Evolutionary conservation across 495 filamentous ascomycete genomes (phyloP).

Genomic region (Aspergillus panamensis): DNA sequence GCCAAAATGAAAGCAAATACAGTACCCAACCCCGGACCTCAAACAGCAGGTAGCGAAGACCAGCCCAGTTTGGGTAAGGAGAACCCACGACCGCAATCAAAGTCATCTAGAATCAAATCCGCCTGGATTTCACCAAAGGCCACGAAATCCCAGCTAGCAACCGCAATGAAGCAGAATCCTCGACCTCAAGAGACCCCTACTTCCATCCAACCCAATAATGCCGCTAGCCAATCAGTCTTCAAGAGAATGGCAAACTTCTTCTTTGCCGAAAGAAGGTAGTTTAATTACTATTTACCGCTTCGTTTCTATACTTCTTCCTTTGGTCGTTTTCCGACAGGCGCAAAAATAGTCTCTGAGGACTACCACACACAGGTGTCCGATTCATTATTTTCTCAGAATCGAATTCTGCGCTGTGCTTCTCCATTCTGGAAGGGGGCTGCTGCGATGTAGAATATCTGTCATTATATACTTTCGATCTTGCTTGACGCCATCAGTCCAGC

Average conservation of each 20-base stretch:
- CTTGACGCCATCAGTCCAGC: not conserved
- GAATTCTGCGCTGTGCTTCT: no score
- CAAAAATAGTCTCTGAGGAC: no score
- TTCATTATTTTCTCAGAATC: no score
- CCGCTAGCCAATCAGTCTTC: not conserved
- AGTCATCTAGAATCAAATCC: conserved; percentile 1
- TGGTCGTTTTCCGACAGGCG: not conserved
- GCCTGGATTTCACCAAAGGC: not conserved
- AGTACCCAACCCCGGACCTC: not conserved
- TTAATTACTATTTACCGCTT: not conserved
- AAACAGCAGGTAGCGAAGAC: not conserved
- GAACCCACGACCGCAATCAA: not conserved
- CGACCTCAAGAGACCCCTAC: not conserved
- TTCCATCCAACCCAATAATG: not conserved
- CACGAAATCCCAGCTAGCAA: not conserved
- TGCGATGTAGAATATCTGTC: not conserved
- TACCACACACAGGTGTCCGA: no score
- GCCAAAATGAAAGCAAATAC: conserved; percentile 28
- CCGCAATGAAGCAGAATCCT: not conserved
- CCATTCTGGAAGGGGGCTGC: no score
- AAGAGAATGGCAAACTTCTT: conserved; percentile 3
- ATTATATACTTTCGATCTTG: not conserved
- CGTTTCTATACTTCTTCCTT: not conserved
- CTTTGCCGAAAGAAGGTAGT: not conserved
- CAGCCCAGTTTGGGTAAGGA: not conserved